Base-by-base conservation (phyloP, 2,329 filamentous ascomycete genomes). In the Alternaria infectoria region DNA sequence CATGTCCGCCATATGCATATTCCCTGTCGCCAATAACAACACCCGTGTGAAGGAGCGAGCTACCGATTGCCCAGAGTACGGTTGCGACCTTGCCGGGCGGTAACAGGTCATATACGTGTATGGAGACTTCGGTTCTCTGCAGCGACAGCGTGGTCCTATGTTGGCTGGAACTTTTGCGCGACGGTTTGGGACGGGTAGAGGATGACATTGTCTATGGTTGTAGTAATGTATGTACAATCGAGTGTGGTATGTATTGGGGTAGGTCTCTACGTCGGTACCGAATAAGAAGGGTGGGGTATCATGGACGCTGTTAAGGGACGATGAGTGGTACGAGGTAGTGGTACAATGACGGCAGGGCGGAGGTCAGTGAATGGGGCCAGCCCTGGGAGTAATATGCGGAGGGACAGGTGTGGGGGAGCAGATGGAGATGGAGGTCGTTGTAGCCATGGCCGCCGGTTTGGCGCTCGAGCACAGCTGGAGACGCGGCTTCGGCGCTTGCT, bases 1-100 rank as follows among this genome's bases (percentile, higher is more conserved):
- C 89, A 77, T 96, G 93, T 2, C 93, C 93, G 46, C 93, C 93
- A 74, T 93, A 96, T 21, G 93, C 93, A 77, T 96, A 96, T 83
- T 96, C 93, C 67, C 85, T 87, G 69, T 90, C 88, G 76, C 90
- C 90, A 80, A 96, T 92, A 44, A 93, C 91, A 57, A 96, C 90
- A 56, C 92, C 93, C 0, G 92, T 92, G 78, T 96, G 93, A 6
- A 96, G 86, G 32, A 96, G 88, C 6, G 90, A 92, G 49, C 90
- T 87, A 62, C 93, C 93, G 58, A 95, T 77, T 19, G 89, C 86
- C 93, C 93, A 96, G 28, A 96, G 86, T 12, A 93, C 72, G 0
- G 90, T 89, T n/a, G 92, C 90, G 43, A 96, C 79, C 70, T 89
- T 88, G 54, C 92, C 91, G 44, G 91, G 91, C 87, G 91, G 89